These are phyloP conservation scores for Babesia gibsoni DNA, from an alignment of 169 alveolate species.

Conservation along the genomic window DNA sequence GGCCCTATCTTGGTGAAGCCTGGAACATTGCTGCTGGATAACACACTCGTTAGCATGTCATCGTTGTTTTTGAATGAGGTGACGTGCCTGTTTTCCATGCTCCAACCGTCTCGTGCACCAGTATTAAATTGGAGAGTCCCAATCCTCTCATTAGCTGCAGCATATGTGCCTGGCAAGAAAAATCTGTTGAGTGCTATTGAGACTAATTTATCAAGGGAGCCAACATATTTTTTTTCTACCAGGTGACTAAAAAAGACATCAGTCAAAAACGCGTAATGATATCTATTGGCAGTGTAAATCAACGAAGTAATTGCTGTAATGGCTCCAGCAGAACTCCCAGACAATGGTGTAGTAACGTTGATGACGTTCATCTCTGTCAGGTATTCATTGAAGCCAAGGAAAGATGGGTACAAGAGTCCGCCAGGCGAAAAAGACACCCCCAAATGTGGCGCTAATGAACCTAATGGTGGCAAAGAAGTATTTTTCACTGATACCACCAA, in stretches of 20 bases:
- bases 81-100: conserved; percentile 19
- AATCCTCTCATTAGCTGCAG: conserved; percentile 46
- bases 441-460: neutral
- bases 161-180: conserved; percentile 39
- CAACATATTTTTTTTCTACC: neutral
- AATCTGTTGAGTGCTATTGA: conserved; percentile 6
- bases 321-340: conserved; percentile 75
- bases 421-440: conserved; percentile 72
- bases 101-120: conserved; percentile 22
- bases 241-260: neutral
- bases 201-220: conserved; percentile 35
- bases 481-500: neutral
- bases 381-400: conserved; percentile 63
- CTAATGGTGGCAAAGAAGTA: neutral
- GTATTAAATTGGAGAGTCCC: conserved; percentile 50
- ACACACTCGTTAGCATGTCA: conserved; percentile 55
- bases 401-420: conserved; percentile 67
- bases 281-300: conserved; percentile 3
- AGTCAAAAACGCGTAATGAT: neutral
- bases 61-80: conserved; percentile 24
- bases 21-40: conserved; percentile 71
- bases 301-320: conserved; percentile 52
- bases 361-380: conserved; percentile 64
- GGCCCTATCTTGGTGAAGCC: conserved; percentile 54
- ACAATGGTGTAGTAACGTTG: conserved; percentile 62